Conservation (phyloP, 208 protist species). For the Trypanosoma boissoni region DNA sequence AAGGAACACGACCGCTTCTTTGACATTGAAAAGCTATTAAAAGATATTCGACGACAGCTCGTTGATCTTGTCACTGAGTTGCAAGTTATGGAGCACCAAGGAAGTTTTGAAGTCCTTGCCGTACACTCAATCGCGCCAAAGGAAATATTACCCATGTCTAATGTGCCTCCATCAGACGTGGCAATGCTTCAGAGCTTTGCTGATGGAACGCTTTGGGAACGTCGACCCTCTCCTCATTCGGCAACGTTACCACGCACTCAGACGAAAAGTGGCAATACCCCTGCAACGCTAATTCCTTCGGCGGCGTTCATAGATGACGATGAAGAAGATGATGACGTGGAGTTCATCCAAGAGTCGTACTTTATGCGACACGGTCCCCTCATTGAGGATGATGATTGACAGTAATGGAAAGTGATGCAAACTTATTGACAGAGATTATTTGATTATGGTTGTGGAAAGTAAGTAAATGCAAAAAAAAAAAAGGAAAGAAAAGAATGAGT, state of each 20-base stretch:
- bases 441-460: background rate
- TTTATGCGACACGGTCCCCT: constrained; percentile 81
- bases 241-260: constrained; percentile 8
- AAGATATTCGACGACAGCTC: constrained; percentile 56
- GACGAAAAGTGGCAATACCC: background rate
- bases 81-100: constrained; percentile 79
- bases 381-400: constrained; percentile 81
- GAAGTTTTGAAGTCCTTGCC: constrained; percentile 62
- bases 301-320: constrained; percentile 40
- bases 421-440: background rate
- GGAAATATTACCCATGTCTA: constrained; percentile 33
- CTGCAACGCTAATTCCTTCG: background rate
- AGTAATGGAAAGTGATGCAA: background rate
- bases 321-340: constrained; percentile 77
- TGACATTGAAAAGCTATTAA: constrained; percentile 57
- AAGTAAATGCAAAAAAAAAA: constrained; percentile 1
- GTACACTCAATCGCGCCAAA: constrained; percentile 63
- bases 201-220: constrained; percentile 32
- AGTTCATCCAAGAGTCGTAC: constrained; percentile 77
- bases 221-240: background rate
- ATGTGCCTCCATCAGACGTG: constrained; percentile 57
- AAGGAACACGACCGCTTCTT: constrained; percentile 74
- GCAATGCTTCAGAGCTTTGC: constrained; percentile 61
- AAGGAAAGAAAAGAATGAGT: constrained; percentile 1
- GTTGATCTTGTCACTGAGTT: constrained; percentile 68